A percentile compares a stretch with the other conserved stretches of the same genome.
Conservation (phyloP, 1,284 basidiomycete species). For the Fomitopsis pinicola region DNA sequence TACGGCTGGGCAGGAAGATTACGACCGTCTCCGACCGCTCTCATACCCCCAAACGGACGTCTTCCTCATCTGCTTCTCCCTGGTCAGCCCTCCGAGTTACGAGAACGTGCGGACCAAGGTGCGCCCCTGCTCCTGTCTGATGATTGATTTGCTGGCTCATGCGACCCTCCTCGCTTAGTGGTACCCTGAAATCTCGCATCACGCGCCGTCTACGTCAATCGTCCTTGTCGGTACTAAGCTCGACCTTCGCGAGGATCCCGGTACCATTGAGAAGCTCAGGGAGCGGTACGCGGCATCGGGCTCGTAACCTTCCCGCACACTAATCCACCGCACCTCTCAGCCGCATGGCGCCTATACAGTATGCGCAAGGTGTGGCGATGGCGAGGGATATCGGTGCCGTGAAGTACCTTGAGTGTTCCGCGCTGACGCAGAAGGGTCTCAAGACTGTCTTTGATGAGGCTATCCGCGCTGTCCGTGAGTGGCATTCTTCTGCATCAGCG, state of each 20-base stretch:
- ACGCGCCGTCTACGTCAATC: conserved; percentile 92
- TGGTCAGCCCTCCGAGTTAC: conserved; percentile 95
- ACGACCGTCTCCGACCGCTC: conserved; percentile 95
- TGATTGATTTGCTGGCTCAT: conserved; percentile 7
- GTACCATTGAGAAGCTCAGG: conserved; percentile 87
- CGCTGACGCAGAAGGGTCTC: conserved; percentile 95
- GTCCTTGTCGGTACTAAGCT: conserved; percentile 98
- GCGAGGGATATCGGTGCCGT: conserved; percentile 92
- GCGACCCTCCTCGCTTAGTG: conserved; percentile 49
- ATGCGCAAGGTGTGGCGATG: conserved; percentile 89
- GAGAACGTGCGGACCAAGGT: conserved; percentile 99
- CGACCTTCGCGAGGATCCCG: conserved; percentile 93
- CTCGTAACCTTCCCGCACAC: background rate
- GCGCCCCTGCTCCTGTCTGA: conserved; percentile 18
- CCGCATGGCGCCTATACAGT: conserved; percentile 92
- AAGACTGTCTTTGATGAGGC: conserved; percentile 98
- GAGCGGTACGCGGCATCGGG: conserved; percentile 61
- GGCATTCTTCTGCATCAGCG: background rate
- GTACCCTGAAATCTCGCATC: conserved; percentile 96
- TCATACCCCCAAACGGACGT: conserved; percentile 99
- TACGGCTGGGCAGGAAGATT: conserved; percentile 99
- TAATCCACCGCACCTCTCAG: conserved; percentile 35
- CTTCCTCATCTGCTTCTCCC: conserved; percentile 98
- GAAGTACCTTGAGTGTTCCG: conserved; percentile 97
- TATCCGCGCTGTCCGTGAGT: conserved; percentile 87